A percentile compares a stretch with the other conserved stretches of the same genome.
phyloP scores from a whole-genome alignment of 2,329 filamentous ascomycete genomes.

The Calonectria leucothoes region DNA sequence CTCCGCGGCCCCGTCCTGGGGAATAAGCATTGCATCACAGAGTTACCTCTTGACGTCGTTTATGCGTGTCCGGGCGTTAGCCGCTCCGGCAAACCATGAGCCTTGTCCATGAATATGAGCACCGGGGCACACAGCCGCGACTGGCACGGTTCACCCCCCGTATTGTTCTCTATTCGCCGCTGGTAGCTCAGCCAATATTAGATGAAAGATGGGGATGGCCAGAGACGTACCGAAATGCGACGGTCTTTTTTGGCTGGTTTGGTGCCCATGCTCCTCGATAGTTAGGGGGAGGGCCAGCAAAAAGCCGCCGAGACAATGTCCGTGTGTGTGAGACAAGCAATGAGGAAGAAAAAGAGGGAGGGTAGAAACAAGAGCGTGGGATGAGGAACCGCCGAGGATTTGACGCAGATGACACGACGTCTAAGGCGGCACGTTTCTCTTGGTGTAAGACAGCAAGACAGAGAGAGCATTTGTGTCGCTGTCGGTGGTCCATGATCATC shows the following conservation, averaged over 20 bases:
- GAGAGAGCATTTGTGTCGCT: neutral
- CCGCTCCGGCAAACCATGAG: slow-evolving; percentile 1
- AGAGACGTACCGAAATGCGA: neutral
- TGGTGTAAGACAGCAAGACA: slow-evolving; percentile 10
- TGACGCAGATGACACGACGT: slow-evolving; percentile 30
- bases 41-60: slow-evolving; percentile 18
- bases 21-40: slow-evolving; percentile 21
- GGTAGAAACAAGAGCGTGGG: slow-evolving; percentile 3
- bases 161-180: neutral
- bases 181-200: neutral
- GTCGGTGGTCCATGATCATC: too few relatives aligned
- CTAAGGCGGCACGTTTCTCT: slow-evolving; percentile 12
- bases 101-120: slow-evolving; percentile 3
- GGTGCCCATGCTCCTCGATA: neutral
- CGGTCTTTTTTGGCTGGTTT: slow-evolving; percentile 9
- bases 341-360: slow-evolving; percentile 8
- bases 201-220: neutral
- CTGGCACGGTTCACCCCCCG: neutral
- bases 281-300: neutral
- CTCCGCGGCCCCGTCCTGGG: neutral
- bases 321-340: slow-evolving; percentile 1
- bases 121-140: neutral
- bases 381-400: slow-evolving; percentile 8
- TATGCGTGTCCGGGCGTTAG: slow-evolving; percentile 4
- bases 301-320: slow-evolving; percentile 24